Percentiles rank a stretch among this genome's conserved stretches.
These are phyloP conservation scores for Ophiostoma tasmaniense DNA, from an alignment of 2,329 filamentous ascomycete species.

Conservation along the genomic window DNA sequence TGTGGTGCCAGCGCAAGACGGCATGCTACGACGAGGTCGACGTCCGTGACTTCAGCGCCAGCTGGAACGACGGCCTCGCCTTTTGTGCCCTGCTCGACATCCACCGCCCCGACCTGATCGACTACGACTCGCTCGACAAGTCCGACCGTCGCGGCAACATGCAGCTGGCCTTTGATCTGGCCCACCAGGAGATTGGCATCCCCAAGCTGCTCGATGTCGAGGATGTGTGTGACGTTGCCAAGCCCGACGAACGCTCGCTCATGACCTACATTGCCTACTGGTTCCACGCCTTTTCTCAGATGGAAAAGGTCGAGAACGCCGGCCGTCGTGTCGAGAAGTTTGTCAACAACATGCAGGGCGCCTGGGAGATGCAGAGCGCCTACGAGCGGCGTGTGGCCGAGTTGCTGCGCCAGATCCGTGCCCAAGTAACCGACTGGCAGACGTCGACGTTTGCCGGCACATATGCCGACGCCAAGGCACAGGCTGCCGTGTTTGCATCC, in stretches of 20 bases:
- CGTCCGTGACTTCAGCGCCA: slow-evolving; percentile 85
- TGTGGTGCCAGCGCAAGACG: slow-evolving; percentile 98
- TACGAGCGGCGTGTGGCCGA: slow-evolving; percentile 87
- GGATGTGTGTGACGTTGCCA: slow-evolving; percentile 92
- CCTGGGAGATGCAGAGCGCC: slow-evolving; percentile 98
- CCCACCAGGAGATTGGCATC: slow-evolving; percentile 91
- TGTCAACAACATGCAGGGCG: slow-evolving; percentile 96
- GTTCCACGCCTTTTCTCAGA: slow-evolving; percentile 99
- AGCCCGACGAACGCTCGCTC: slow-evolving; percentile 89
- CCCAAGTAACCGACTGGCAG: slow-evolving; percentile 69
- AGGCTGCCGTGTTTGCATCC: slow-evolving; percentile 70
- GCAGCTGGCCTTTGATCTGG: slow-evolving; percentile 95
- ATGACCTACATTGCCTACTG: slow-evolving; percentile 99
- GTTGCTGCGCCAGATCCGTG: slow-evolving; percentile 64
- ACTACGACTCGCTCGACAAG: slow-evolving; percentile 93
- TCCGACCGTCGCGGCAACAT: slow-evolving; percentile 91
- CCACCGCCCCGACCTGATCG: slow-evolving; percentile 91
- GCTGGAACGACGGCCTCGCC: slow-evolving; percentile 95
- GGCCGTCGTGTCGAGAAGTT: slow-evolving; percentile 96
- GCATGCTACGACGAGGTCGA: slow-evolving; percentile 97
- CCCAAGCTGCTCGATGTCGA: slow-evolving; percentile 93
- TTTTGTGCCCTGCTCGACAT: slow-evolving; percentile 97
- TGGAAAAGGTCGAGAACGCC: slow-evolving; percentile 97
- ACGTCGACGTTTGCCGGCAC: slow-evolving; percentile 79
- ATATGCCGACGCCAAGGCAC: slow-evolving; percentile 83